Evolutionary conservation across 2,329 filamentous ascomycete genomes (phyloP).

Genomic region (Neophaeococcomyces aloes): DNA sequence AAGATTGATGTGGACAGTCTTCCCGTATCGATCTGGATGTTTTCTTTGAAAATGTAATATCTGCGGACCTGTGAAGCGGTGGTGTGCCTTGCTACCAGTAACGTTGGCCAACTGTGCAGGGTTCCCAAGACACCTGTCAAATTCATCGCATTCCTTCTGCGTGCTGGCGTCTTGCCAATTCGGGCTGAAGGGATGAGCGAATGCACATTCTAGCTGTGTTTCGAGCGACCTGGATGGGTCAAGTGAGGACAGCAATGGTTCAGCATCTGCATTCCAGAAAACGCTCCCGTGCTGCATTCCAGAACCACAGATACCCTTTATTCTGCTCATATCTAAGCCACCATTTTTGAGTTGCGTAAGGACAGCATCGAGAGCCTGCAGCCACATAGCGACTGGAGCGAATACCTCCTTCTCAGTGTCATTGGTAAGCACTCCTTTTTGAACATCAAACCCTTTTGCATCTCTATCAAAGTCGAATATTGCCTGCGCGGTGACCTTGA

Average conservation of each 20-base stretch:
- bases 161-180: slow-evolving; percentile 99
- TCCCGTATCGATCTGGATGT: slow-evolving; percentile 68
- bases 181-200: slow-evolving; percentile 77
- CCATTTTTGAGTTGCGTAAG: slow-evolving; percentile 59
- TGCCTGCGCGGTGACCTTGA: slow-evolving; percentile 70
- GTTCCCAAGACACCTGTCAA: slow-evolving; percentile 61
- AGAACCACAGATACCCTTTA: slow-evolving; percentile 77
- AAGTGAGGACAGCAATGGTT: slow-evolving; percentile 51
- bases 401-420: slow-evolving; percentile 78
- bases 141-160: slow-evolving; percentile 78
- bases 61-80: slow-evolving; percentile 95
- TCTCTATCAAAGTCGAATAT: slow-evolving; percentile 95
- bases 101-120: slow-evolving; percentile 60
- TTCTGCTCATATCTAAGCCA: slow-evolving; percentile 60
- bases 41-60: slow-evolving; percentile 79
- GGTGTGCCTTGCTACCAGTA: slow-evolving; percentile 89
- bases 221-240: slow-evolving; percentile 52
- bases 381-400: slow-evolving; percentile 86
- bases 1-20: slow-evolving; percentile 76
- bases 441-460: slow-evolving; percentile 63
- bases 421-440: slow-evolving; percentile 79
- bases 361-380: slow-evolving; percentile 83
- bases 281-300: slow-evolving; percentile 98
- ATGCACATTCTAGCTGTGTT: slow-evolving; percentile 60
- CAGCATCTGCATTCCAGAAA: slow-evolving; percentile 71